Evolutionary conservation across 1,284 basidiomycete species (phyloP).

Genomic region (Boletellus deceptivus): DNA sequence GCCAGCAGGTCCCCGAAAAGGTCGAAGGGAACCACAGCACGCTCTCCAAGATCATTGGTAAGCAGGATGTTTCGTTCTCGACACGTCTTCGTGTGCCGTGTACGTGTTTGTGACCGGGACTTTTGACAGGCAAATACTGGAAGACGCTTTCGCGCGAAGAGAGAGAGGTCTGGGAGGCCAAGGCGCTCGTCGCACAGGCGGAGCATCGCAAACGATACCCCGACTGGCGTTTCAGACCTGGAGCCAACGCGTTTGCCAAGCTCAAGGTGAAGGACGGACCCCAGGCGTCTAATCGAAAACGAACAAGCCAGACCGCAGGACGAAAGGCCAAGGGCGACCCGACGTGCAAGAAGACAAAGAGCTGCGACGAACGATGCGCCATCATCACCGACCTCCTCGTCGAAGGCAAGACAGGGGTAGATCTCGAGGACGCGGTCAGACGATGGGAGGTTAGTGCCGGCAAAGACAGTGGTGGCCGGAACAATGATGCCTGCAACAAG

Average conservation of each 20-base stretch:
- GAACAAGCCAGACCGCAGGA: conserved; percentile 34
- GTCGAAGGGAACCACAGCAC: conserved; percentile 81
- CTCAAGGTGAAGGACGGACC: conserved; percentile 41
- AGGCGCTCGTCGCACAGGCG: conserved; percentile 70
- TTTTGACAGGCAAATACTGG: conserved; percentile 54
- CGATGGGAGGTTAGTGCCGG: conserved; percentile 34
- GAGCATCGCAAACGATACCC: conserved; percentile 77
- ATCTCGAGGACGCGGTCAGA: conserved; percentile 47
- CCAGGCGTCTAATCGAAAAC: conserved; percentile 34
- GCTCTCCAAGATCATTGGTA: conserved; percentile 59
- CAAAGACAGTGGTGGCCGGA: background rate
- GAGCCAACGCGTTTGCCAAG: conserved; percentile 54
- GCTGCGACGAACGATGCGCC: conserved; percentile 37
- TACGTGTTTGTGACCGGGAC: too few relatives aligned
- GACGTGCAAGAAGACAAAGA: conserved; percentile 25
- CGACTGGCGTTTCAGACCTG: conserved; percentile 72
- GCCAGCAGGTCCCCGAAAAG: conserved; percentile 70
- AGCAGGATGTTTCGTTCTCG: conserved; percentile 9
- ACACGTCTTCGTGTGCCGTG: too few relatives aligned
- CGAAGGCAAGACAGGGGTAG: conserved; percentile 49
- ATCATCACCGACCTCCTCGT: conserved; percentile 52
- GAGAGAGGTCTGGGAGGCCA: conserved; percentile 70
- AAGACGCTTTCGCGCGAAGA: conserved; percentile 58
- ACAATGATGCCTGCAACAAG: background rate
- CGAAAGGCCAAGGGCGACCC: conserved; percentile 38